Base-by-base conservation (phyloP, 192 early-diverging fungal species). In the Backusella morwellensis region DNA sequence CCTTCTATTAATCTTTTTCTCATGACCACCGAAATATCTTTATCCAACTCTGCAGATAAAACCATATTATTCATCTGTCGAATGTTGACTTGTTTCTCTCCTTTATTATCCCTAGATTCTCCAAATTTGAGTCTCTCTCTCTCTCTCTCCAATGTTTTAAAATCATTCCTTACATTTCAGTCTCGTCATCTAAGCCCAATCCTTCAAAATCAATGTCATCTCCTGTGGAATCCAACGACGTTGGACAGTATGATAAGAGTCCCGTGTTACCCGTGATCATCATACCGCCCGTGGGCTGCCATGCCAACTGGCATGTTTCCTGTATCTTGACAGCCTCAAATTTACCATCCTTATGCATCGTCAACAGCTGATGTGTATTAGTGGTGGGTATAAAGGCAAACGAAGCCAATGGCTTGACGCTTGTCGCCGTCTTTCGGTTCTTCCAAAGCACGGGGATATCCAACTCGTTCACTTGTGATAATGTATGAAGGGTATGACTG, bases 21-120 rank as follows among this genome's bases (percentile, higher is more conserved):
- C 93, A 99, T 99, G 8, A 87, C 81, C 7, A 92, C 89, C 3
- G 95, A 91, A 54, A 98, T 91, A 80, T 99, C 97, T 21, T 79
- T 74, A 35, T 56, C 68, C 66, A 77, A 71, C 21, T 74, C 71
- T 5, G 52, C 35, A 21, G 47, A 42, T 40, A 77, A 63, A 63
- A 63, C 56, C 21, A 29, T 29, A 63, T 63, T 63, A 29, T 63
- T 63, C 56, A 63, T 29, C 23, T 63, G 56, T 63, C 56, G 56
- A 29, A 63, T 63, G n/a, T 11, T 63, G 1, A 63, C 3, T 14
- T 63, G 56, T 4, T 29, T 29, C n/a, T 63, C 56, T 63, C 11
- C 56, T 29, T 14, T 14, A 63, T 3, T 14, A 63, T 63, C 9
- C 56, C 56, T 63, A 63, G 9, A 12, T 63, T 29, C 26, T 23